Base-by-base conservation (phyloP, 164 flowering plant species). In the Vitis labrusca region DNA sequence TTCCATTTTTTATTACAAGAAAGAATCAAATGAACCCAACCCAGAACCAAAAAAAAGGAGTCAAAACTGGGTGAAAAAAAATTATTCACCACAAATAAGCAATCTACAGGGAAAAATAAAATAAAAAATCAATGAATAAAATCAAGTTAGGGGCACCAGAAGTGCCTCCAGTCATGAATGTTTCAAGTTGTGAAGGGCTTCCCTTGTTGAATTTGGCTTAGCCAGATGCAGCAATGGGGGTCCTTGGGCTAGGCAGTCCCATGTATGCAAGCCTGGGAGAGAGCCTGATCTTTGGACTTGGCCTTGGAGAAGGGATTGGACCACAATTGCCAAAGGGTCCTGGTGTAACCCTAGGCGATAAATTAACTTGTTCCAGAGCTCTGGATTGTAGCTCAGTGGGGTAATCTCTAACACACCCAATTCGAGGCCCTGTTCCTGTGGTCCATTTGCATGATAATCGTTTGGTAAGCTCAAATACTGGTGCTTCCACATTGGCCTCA, bases 241-340 rank as follows among this genome's bases (percentile, higher is more conserved):
- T 74, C 53, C 81, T 73, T 44, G 85, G 85, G 64, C 85, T 83
- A 3, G 85, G 85, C 11, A 78, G 77, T 65, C 97, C 97, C 93
- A 94, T 91, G 63, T 78, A 83, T 5, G 90, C 71, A 54, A 94
- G 82, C 82, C 94, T 80, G 4, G 99, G 99, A 0, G 97, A 94
- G 12, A 92, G 70, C 32, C 87, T 76, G 63, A 87, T 68, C 75
- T 77, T 89, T 13, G 96, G 92, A 73, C 91, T 89, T 11, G 91
- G 93, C 17, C 96, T 69, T 6, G 96, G 96, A 5, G 93, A 91
- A 37, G 87, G 87, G 59, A 84, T 80, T 4, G 85, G 87, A 9
- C 85, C 85, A 14, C 72, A 76, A 10, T 52, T 70, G 0, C 60
- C 16, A 1, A 66, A n/a, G 1, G 80, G 54, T 14, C 71, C 72